phyloP scores from a whole-genome alignment of 148 eudicot species.

The Drosera capensis region DNA sequence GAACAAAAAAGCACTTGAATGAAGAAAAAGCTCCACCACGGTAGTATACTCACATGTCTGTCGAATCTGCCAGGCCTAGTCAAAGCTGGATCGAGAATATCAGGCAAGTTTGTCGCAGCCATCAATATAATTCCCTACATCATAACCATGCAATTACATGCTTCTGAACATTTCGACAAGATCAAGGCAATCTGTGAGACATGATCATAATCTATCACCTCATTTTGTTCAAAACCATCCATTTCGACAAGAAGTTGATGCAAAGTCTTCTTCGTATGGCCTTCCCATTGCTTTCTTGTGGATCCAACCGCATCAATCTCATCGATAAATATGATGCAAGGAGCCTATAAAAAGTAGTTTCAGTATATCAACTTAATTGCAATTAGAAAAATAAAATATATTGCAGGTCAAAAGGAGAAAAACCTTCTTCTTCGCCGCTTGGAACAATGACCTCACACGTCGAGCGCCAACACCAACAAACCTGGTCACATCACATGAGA shows the following conservation, averaged over 20 bases:
- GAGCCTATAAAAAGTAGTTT: too few relatives aligned
- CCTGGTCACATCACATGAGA: slow-evolving; percentile 50
- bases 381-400: too few relatives aligned
- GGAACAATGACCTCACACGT: slow-evolving; percentile 90
- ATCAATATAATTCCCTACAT: slow-evolving; percentile 86
- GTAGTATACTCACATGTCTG: slow-evolving; percentile 65
- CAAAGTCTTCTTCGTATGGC: slow-evolving; percentile 91
- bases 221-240: slow-evolving; percentile 99
- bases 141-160: slow-evolving; percentile 7
- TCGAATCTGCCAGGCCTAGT: slow-evolving; percentile 99
- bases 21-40: background rate
- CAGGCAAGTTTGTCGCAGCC: slow-evolving; percentile 99
- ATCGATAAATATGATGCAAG: slow-evolving; percentile 95
- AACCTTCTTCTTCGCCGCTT: slow-evolving; percentile 98
- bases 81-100: slow-evolving; percentile 94
- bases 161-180: background rate
- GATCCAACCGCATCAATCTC: slow-evolving; percentile 97
- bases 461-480: slow-evolving; percentile 99
- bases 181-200: background rate
- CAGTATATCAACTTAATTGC: too few relatives aligned
- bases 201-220: slow-evolving; percentile 28
- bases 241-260: slow-evolving; percentile 97
- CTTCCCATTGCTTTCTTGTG: slow-evolving; percentile 98
- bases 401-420: slow-evolving; percentile 1
- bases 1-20: too few relatives aligned